These are phyloP conservation scores for Pleurotus pulmonarius DNA, from an alignment of 768 basidiomycete genomes.

Conservation along the genomic window DNA sequence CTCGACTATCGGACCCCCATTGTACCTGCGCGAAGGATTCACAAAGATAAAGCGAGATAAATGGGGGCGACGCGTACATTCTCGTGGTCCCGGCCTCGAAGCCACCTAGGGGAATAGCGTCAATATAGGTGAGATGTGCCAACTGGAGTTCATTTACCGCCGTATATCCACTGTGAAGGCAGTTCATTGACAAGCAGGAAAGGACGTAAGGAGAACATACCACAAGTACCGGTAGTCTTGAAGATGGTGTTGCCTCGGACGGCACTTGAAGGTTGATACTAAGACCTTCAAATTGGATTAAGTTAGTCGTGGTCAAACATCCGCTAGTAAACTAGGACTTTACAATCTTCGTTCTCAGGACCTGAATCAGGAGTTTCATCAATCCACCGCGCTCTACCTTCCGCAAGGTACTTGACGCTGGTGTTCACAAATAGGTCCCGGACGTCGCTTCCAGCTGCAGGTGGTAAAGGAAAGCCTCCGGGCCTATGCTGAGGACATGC, in stretches of 20 bases:
- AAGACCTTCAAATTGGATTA: conserved; percentile 28
- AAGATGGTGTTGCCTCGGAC: conserved; percentile 28
- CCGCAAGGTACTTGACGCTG: too few species aligned
- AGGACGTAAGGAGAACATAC: conserved; percentile 27
- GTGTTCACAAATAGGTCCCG: too few species aligned
- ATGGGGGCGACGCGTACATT: conserved; percentile 20
- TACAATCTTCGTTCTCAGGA: too few species aligned
- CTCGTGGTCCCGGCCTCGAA: conserved; percentile 37
- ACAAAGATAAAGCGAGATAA: background rate
- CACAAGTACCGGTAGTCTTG: conserved; percentile 50
- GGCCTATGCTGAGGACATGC: conserved; percentile 39
- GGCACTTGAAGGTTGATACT: conserved; percentile 52
- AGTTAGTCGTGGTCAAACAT: too few species aligned
- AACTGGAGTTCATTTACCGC: conserved; percentile 24
- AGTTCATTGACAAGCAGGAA: background rate
- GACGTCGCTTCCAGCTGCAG: too few species aligned
- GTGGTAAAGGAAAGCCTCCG: background rate
- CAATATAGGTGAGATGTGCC: too few species aligned
- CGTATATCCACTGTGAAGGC: conserved; percentile 44
- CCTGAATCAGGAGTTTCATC: too few species aligned
- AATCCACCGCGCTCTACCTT: too few species aligned
- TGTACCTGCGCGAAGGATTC: conserved; percentile 26
- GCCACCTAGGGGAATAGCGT: conserved; percentile 24
- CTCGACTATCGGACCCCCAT: conserved; percentile 38
- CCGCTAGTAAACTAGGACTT: too few species aligned